Percentiles rank a stretch among this genome's conserved stretches.
Conservation (phyloP, 116 monocot species). For the Phalaenopsis hybrid region DNA sequence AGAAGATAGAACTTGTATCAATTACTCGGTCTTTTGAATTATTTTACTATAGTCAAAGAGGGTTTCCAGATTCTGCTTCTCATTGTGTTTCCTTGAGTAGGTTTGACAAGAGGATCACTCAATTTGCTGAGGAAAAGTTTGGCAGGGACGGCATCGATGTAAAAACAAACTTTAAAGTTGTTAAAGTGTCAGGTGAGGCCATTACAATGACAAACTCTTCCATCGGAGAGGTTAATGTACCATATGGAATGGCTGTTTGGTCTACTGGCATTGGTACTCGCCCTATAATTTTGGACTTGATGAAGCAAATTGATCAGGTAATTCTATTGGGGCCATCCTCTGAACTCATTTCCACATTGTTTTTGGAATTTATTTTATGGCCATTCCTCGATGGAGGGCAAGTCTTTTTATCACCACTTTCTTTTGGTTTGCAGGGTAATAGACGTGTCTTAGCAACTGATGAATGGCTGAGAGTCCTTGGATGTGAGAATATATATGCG, state of each 20-base stretch:
- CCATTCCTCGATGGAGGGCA: neutral
- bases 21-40: neutral
- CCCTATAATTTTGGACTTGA: conserved; percentile 74
- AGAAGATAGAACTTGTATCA: neutral
- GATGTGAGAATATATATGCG: conserved; percentile 74
- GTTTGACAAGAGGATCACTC: conserved; percentile 97
- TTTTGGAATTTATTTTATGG: neutral
- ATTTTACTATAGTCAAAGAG: neutral
- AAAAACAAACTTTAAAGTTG: conserved; percentile 77
- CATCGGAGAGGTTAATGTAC: conserved; percentile 45
- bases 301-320: conserved; percentile 95
- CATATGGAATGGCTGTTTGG: conserved; percentile 97
- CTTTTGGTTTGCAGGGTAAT: conserved; percentile 28
- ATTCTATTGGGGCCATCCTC: neutral
- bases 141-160: conserved; percentile 86
- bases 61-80: neutral
- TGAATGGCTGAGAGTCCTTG: conserved; percentile 86
- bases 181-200: conserved; percentile 70
- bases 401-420: too few species aligned
- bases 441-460: conserved; percentile 94
- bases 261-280: conserved; percentile 98
- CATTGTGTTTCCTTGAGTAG: conserved; percentile 21
- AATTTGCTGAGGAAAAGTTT: conserved; percentile 93
- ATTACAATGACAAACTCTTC: conserved; percentile 70
- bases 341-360: neutral